These are phyloP conservation scores for Phytophthora hybrid DNA, from an alignment of 352 stramenopile genomes.

Conservation along the genomic window DNA sequence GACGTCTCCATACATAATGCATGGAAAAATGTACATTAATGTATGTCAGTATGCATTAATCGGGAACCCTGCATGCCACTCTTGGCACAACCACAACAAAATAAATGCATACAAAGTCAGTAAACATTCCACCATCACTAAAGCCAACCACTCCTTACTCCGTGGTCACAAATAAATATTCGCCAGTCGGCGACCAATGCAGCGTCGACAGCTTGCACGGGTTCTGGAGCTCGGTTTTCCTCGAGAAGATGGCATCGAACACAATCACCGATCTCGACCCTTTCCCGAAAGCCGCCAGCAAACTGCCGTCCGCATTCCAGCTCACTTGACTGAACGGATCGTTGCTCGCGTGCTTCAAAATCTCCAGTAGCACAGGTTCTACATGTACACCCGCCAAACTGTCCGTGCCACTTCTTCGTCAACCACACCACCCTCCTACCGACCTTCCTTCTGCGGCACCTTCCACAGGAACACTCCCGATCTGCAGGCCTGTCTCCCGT, in stretches of 20 bases:
- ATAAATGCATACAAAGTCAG: background rate
- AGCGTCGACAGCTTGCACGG: too few species aligned
- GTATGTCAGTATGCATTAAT: too few species aligned
- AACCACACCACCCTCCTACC: background rate
- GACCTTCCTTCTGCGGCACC: slow-evolving; percentile 47
- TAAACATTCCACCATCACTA: background rate
- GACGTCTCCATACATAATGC: too few species aligned
- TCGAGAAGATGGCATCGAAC: too few species aligned
- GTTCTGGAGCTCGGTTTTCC: too few species aligned
- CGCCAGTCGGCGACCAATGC: too few species aligned
- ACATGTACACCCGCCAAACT: background rate
- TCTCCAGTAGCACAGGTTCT: slow-evolving; percentile 65
- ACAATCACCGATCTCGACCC: slow-evolving; percentile 37
- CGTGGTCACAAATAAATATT: too few species aligned
- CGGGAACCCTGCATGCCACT: background rate
- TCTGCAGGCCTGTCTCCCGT: slow-evolving; percentile 64
- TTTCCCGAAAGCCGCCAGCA: slow-evolving; percentile 65
- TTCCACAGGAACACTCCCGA: slow-evolving; percentile 80
- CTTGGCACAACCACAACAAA: slow-evolving; percentile 29
- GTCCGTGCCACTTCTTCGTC: slow-evolving; percentile 2
- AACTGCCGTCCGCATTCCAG: slow-evolving; percentile 79
- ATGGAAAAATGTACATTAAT: too few species aligned
- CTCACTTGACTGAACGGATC: slow-evolving; percentile 58
- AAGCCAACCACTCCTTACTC: too few species aligned
- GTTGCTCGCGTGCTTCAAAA: slow-evolving; percentile 65